phyloP scores from a whole-genome alignment of 257 asterid species.

The Linderniella brevidens region DNA sequence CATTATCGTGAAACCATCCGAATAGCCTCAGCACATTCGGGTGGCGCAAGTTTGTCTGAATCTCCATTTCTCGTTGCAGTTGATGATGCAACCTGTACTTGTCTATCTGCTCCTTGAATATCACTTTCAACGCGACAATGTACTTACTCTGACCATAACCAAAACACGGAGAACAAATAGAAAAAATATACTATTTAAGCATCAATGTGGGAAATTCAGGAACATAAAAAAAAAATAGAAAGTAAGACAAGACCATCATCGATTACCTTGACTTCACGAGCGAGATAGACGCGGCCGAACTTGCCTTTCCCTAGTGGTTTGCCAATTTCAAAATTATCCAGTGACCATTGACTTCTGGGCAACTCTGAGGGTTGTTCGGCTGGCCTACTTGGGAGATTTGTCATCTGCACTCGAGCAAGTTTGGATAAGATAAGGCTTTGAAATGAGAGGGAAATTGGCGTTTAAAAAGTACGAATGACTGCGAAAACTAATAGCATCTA shows the following conservation, averaged over 20 bases:
- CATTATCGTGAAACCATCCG: conserved; percentile 82
- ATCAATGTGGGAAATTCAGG: too few relatives aligned
- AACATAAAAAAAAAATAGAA: background rate
- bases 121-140: conserved; percentile 73
- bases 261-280: conserved; percentile 67
- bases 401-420: too few relatives aligned
- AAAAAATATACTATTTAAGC: too few relatives aligned
- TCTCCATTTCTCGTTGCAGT: conserved; percentile 81
- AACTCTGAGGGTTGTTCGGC: conserved; percentile 15
- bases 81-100: conserved; percentile 64
- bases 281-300: conserved; percentile 87
- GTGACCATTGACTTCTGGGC: conserved; percentile 29
- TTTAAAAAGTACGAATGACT: too few relatives aligned
- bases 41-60: conserved; percentile 55
- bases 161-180: background rate
- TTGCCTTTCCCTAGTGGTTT: conserved; percentile 87
- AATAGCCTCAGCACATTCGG: conserved; percentile 61
- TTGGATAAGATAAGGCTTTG: too few relatives aligned
- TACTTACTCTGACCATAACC: conserved; percentile 28
- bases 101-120: conserved; percentile 72
- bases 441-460: too few relatives aligned
- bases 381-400: too few relatives aligned
- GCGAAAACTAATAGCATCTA: too few relatives aligned
- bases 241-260: too few relatives aligned
- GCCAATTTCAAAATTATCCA: conserved; percentile 77